Evolutionary conservation across 257 asterid genomes (phyloP), one percentile per base, ranked within the genome.

Genomic region (Anisodus tanguticus): DNA sequence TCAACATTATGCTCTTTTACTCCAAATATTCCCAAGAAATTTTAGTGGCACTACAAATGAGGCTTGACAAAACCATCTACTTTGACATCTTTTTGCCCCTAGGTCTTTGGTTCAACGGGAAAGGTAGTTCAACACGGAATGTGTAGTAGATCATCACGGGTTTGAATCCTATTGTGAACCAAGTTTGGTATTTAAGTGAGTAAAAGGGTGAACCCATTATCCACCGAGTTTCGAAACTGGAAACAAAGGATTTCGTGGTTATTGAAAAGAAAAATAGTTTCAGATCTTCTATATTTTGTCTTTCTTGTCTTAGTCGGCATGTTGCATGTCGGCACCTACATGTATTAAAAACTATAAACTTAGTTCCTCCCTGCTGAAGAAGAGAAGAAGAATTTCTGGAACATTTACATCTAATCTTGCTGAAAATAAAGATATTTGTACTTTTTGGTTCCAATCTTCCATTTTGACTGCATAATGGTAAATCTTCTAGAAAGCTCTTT

Each of bases 1-100:
- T 47, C 43, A 72, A 72, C 80, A 11, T 72, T 47, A 72, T 10
- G 60, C 80, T 72, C 80, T 49, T n/a, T 19, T n/a, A 72, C 55
- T 19, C 11, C 60, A 72, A 11, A 72, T 47, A 72, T 72, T 72
- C 35, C 80, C 80, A 47, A 19, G n/a, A 10, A 10, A 5, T 47
- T 19, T 22, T 5, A 3, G 59, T 3, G 41, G 80, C 47, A 66
- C 37, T 72, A n/a, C 19, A 19, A 47, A 6, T 10, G 80, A 72
- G 60, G 60, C 60, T 47, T 47, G 80, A 19, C 13, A 47, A n/a
- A n/a, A 72, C 59, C 59, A 72, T 6, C 80, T 5, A 47, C 11
- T 19, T 72, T 47, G 41, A 72, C 59, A 45, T 45, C 41, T 72
- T 72, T 71, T 72, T 22, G 4, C 2, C 60, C 58, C 19, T 72